Evolutionary conservation across 345 rosid genomes (phyloP), one percentile per base, ranked within the genome.

Genomic region (Kandelia obovata): DNA sequence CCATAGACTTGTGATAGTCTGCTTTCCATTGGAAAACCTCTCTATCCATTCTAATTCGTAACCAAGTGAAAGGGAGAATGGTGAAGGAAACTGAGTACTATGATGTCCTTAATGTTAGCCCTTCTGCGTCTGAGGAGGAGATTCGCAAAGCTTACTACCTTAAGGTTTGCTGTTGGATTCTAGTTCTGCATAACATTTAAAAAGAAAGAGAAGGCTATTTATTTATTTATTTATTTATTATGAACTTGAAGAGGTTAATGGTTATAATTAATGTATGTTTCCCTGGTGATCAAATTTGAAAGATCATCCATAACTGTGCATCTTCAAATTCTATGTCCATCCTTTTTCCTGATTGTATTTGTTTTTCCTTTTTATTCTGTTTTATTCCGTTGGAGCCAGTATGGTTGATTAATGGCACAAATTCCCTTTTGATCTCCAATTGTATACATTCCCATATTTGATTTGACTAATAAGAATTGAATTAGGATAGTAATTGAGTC

Each of bases 61-160:
- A 4, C 1, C 6, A n/a, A 52, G 15, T 39, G 25, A 37, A 55
- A 63, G 58, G 72, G 64, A 76, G 34, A 60, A 80, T 86, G 91
- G 91, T 82, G 81, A 85, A 81, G 80, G 91, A 89, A 77, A 83
- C 89, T 8, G 87, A 89, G 80, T 89, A 71, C 70, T 89, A 89
- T 67, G 88, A 89, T 58, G 84, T 89, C 84, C 91, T 89, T 30
- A 88, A 87, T 19, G 78, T 87, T 8, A 46, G 7, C 66, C 83
- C 88, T 46, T 78, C 82, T 6, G 91, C 88, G 73, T 87, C 91
- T 0, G 91, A 83, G 51, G 86, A 79, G n/a, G 89, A 83, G 71
- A 89, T 87, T 81, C 91, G 91, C 56, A 89, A 79, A 69, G 87
- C 89, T 69, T 89, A 87, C 53, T 89, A 83, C 75, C 82, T 87